Conservation (phyloP, 2,329 filamentous ascomycete species). For the Trichoderma atroviride region DNA sequence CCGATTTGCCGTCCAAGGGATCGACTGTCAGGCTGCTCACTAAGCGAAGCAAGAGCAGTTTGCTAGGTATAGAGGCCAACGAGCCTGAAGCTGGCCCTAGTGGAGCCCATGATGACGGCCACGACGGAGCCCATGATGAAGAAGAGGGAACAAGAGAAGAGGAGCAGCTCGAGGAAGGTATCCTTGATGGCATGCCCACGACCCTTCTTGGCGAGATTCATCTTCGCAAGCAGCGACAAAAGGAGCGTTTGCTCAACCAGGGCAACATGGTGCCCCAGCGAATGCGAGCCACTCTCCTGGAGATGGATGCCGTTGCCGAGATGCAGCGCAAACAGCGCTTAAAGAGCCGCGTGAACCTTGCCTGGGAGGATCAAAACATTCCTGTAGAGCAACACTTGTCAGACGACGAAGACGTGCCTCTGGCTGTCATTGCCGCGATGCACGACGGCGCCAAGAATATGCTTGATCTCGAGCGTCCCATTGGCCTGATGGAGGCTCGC, state of each 20-base stretch:
- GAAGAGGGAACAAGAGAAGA: conserved; percentile 50
- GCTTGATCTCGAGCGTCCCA: conserved; percentile 62
- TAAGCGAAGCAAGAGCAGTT: conserved; percentile 39
- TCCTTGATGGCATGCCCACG: conserved; percentile 74
- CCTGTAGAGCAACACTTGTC: conserved; percentile 49
- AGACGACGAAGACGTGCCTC: conserved; percentile 82
- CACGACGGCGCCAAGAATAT: conserved; percentile 55
- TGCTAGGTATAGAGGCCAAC: conserved; percentile 37
- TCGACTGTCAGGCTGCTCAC: conserved; percentile 54
- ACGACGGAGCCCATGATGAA: conserved; percentile 27
- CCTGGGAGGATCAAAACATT: conserved; percentile 76
- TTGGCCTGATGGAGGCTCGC: conserved; percentile 77
- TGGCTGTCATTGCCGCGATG: conserved; percentile 74
- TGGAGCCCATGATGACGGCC: conserved; percentile 34
- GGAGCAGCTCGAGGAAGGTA: conserved; percentile 50
- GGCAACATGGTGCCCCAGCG: conserved; percentile 64
- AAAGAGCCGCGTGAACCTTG: conserved; percentile 77
- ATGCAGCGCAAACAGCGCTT: conserved; percentile 75
- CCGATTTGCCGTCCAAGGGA: conserved; percentile 45
- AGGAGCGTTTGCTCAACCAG: conserved; percentile 69
- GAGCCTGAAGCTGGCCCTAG: conserved; percentile 25
- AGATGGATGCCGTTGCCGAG: conserved; percentile 89
- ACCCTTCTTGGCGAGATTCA: conserved; percentile 92
- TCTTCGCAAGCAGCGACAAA: conserved; percentile 85
- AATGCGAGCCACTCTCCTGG: conserved; percentile 86